Base-by-base conservation (phyloP, 768 basidiomycete genomes). In the Lentinula boryana region DNA sequence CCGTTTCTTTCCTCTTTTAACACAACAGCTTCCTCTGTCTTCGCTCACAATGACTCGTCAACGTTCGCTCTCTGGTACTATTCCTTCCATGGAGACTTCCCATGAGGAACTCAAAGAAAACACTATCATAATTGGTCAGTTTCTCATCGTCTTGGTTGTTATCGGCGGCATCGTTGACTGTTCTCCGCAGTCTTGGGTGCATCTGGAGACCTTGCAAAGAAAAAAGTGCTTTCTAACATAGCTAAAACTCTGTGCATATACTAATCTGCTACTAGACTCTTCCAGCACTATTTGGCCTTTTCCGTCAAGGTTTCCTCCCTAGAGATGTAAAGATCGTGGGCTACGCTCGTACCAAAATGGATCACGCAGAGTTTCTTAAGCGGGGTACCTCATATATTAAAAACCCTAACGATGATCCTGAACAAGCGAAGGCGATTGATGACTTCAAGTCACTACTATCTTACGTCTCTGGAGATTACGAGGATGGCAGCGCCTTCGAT, bases 121-220 rank as follows among this genome's bases (percentile, higher is more conserved):
- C 79, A 95, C 93, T 18, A 72, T 93, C 78, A 86, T 97, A 76
- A 77, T 96, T 68, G 93, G 93, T 90, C 64, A 68, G 86, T n/a
- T 12, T 78, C 32, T 33, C 64, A 67, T 48, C 49, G 65, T 62
- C 35, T 55, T 51, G 57, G 60, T 63, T 49, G 44, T 48, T 50
- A 61, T 56, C 61, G 12, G 33, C 59, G 15, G 38, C 58, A 48
- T 56, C 67, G 61, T 67, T 64, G 61, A 56, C 36, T 41, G 40
- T 52, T 40, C 40, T 56, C 1, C 41, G 9, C 70, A 94, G 95
- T 98, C 58, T 85, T 95, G 63, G 96, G 96, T 60, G 96, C 96
- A 3, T 95, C 93, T 60, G 96, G 96, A 43, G 96, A 99, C 80
- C 81, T 99, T 50, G 96, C 96, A 64, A 96, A 97, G 88, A 99